Evolutionary conservation across 2,329 filamentous ascomycete genomes (phyloP).

Genomic region (Aspergillus clavatus): DNA sequence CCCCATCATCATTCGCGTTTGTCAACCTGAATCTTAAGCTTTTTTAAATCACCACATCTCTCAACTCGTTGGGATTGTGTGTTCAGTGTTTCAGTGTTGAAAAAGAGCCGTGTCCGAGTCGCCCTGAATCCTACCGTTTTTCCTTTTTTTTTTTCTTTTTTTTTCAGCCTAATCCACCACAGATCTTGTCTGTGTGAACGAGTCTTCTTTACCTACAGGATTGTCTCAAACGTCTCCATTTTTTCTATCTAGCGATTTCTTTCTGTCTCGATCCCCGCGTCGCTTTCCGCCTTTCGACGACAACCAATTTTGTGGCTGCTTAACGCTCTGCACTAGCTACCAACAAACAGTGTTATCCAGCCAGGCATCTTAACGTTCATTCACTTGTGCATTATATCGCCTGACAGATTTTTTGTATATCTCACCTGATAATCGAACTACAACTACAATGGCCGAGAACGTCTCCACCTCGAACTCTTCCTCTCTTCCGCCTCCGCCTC

Average conservation of each 20-base stretch:
- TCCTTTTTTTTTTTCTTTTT: too few species aligned
- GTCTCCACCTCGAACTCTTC: slow-evolving; percentile 57
- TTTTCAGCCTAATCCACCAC: slow-evolving; percentile 17
- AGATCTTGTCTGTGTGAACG: slow-evolving; percentile 3
- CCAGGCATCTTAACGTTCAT: slow-evolving; percentile 14
- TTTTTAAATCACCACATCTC: slow-evolving; percentile 4
- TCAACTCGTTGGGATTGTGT: slow-evolving; percentile 10
- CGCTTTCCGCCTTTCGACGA: slow-evolving; percentile 22
- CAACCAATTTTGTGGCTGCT: slow-evolving; percentile 20
- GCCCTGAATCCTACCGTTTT: slow-evolving; percentile 16
- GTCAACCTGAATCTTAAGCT: slow-evolving; percentile 4
- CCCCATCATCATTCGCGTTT: slow-evolving; percentile 2
- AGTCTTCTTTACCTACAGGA: neutral
- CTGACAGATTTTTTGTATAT: slow-evolving; percentile 19
- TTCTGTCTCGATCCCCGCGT: slow-evolving; percentile 21
- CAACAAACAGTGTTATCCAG: slow-evolving; percentile 15
- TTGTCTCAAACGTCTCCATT: neutral
- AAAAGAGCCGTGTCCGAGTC: slow-evolving; percentile 14
- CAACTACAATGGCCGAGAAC: slow-evolving; percentile 71
- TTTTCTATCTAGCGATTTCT: slow-evolving; percentile 7
- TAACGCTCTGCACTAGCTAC: slow-evolving; percentile 23
- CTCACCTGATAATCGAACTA: slow-evolving; percentile 16
- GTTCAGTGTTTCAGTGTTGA: neutral
- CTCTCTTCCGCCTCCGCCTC: slow-evolving; percentile 62
- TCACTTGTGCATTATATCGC: slow-evolving; percentile 19